phyloP scores from a whole-genome alignment of 306 rosid species.

The Sicyos baderoa region DNA sequence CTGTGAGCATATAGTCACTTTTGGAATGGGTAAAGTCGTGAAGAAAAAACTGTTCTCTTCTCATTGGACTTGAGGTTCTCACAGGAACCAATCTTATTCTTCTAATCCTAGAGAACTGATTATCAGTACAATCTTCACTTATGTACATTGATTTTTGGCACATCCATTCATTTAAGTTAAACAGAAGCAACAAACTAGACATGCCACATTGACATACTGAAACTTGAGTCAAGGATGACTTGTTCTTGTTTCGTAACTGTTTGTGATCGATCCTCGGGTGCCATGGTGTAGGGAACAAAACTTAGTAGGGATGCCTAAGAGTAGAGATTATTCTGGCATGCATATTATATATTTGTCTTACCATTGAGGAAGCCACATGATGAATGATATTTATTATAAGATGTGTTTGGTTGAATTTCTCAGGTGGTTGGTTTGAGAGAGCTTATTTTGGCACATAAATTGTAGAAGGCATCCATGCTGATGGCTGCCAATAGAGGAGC shows the following conservation, averaged over 20 bases:
- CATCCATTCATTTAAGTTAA: conserved; percentile 5
- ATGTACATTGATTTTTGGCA: not conserved
- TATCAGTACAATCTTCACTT: not conserved
- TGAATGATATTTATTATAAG: no score
- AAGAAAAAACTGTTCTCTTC: not conserved
- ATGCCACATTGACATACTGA: no score
- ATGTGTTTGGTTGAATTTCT: not conserved
- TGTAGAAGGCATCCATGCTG: not conserved
- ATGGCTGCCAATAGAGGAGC: not conserved
- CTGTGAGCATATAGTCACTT: not conserved
- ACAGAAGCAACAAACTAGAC: not conserved
- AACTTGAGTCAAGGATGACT: not conserved
- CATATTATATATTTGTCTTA: no score
- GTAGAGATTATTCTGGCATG: no score
- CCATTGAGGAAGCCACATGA: no score
- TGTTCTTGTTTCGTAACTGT: no score
- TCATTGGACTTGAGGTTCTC: not conserved
- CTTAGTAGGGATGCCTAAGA: no score
- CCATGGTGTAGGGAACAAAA: not conserved
- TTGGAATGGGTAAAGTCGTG: not conserved
- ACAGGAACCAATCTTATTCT: not conserved
- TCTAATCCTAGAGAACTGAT: no score
- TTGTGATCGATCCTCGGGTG: not conserved
- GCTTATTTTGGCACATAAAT: not conserved
- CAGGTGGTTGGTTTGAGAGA: not conserved